Evolutionary conservation across 2,329 filamentous ascomycete species (phyloP), one percentile per base, ranked within the genome.

Genomic region (Fusarium abutilonis): DNA sequence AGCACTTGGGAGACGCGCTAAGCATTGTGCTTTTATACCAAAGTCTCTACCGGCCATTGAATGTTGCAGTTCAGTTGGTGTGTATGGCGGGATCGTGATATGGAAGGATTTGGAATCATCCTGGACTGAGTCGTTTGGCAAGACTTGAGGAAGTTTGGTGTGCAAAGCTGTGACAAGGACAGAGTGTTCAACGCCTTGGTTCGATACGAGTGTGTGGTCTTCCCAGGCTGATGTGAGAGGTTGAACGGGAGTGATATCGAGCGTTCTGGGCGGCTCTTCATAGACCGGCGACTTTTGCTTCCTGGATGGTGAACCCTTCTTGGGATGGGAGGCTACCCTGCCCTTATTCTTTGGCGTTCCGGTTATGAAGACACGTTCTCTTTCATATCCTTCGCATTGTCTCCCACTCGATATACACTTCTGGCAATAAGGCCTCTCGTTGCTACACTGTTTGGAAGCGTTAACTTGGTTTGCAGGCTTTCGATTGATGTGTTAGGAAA

Each of bases 281-380:
- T 63, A 63, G 35, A 48, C 47, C 31, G 70, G 71, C 34, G 67
- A 42, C 56, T 70, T 73, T 41, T 69, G 54, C 58, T 71, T 78
- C 56, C 72, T 79, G 4, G 76, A 73, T 8, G 77, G 69, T 21
- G 64, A 61, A 10, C 53, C 60, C 48, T 80, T 76, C 56, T 79
- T 81, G 4, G 84, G 84, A 55, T 86, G 84, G 2, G 83, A 85
- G 39, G 83, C 83, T 48, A 84, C 85, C 29, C 84, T 79, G 10
- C 84, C 84, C 55, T 79, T 81, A 56, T 80, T 80, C 55, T 84
- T 76, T 34, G 76, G 77, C 3, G 84, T 86, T n/a, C 83, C 83
- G 35, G 85, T 82, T 70, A 89, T 87, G 73, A 89, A 89, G 52
- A 88, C 82, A 14, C 82, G 82, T 69, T 88, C 82, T 35, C 83